phyloP scores from a whole-genome alignment of 108 stramenopile genomes.

The Thalassiosira profunda region DNA sequence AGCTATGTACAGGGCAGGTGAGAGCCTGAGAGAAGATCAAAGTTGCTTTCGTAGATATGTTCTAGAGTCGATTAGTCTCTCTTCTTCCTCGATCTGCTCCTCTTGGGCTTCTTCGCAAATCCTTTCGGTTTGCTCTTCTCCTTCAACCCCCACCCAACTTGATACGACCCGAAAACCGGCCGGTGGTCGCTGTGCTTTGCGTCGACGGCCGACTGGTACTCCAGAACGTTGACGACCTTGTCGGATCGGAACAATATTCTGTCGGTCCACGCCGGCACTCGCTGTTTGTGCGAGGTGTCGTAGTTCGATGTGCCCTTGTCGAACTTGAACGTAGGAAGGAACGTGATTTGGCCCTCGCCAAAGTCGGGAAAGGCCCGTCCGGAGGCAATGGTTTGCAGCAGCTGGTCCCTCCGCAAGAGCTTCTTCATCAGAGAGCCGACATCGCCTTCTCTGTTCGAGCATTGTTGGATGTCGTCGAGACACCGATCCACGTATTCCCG shows the following conservation, averaged over 20 bases:
- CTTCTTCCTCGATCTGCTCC: background rate
- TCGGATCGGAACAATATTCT: conserved; percentile 81
- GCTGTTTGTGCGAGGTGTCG: conserved; percentile 89
- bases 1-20: no score
- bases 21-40: no score
- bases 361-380: conserved; percentile 76
- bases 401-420: conserved; percentile 80
- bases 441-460: conserved; percentile 2
- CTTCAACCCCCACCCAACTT: conserved; percentile 29
- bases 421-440: conserved; percentile 32
- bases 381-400: conserved; percentile 62
- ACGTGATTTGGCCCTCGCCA: conserved; percentile 78
- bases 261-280: conserved; percentile 93
- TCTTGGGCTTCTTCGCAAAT: background rate
- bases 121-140: conserved; percentile 1
- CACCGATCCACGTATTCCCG: conserved; percentile 70
- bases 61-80: background rate
- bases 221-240: conserved; percentile 66
- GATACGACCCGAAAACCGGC: conserved; percentile 81
- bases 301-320: conserved; percentile 80
- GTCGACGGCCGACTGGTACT: conserved; percentile 59
- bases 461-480: conserved; percentile 41
- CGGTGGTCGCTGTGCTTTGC: conserved; percentile 87
- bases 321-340: conserved; percentile 91
- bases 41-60: background rate